Evolutionary conservation across 306 rosid genomes (phyloP).

Genomic region (Cucumis melo): DNA sequence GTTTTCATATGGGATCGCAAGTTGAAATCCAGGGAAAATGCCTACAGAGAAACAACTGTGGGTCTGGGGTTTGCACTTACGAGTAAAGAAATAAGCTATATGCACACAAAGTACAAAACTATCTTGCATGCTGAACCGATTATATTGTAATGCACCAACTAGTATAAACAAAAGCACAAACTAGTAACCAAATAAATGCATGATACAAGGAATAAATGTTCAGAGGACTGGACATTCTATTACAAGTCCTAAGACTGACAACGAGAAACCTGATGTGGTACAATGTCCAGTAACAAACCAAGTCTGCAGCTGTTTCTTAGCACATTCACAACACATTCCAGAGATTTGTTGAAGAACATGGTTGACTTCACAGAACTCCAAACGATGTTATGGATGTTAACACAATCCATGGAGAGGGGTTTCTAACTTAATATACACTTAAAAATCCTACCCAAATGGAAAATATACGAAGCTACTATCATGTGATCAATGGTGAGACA

Average conservation of each 20-base stretch:
- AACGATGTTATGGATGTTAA: neutral
- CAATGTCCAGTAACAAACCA: neutral
- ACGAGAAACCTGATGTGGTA: neutral
- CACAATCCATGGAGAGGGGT: neutral
- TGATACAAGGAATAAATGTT: neutral
- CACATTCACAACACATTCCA: neutral
- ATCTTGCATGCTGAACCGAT: neutral
- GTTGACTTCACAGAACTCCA: neutral
- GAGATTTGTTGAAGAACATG: neutral
- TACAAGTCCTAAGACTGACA: neutral
- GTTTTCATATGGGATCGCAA: conserved; percentile 95
- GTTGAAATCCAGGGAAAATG: conserved; percentile 90
- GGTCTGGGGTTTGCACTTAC: neutral
- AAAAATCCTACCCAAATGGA: neutral
- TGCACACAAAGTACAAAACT: neutral
- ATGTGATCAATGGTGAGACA: neutral
- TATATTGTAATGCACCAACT: neutral
- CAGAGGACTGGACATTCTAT: neutral
- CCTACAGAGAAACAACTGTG: conserved; percentile 30
- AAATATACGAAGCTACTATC: neutral
- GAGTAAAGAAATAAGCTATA: neutral
- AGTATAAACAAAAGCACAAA: neutral
- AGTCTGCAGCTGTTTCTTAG: neutral
- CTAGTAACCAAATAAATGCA: neutral
- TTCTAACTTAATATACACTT: neutral